Conservation (phyloP, 1,284 basidiomycete genomes). For the Pyrrhoderma noxium region DNA sequence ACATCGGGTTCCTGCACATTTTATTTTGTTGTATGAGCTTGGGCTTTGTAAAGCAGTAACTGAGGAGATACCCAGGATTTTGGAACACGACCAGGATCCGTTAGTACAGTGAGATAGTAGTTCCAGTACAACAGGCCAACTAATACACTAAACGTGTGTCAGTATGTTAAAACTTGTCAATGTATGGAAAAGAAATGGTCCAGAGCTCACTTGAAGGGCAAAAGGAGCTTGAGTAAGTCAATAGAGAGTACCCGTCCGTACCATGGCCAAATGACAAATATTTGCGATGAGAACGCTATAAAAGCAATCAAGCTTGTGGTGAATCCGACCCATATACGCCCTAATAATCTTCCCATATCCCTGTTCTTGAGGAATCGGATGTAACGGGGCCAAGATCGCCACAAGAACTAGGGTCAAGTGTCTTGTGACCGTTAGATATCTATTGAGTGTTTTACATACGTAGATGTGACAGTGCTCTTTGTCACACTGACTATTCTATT, state of each 20-base stretch:
- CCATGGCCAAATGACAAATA: conserved; percentile 91
- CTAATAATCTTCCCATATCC: conserved; percentile 44
- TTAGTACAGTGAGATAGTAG: conserved; percentile 74
- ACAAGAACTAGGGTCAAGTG: too few relatives aligned
- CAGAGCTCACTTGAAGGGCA: conserved; percentile 93
- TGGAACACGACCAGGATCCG: conserved; percentile 83
- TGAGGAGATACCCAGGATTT: conserved; percentile 59
- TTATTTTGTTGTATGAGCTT: conserved; percentile 7
- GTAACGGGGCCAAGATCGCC: too few relatives aligned
- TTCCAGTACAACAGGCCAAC: conserved; percentile 80
- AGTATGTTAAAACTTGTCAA: conserved; percentile 6
- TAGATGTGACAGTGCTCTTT: too few relatives aligned
- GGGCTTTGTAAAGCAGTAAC: conserved; percentile 1
- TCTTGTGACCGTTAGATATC: too few relatives aligned
- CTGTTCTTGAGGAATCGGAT: neutral
- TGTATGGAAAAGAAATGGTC: conserved; percentile 11
- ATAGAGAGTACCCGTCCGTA: conserved; percentile 67
- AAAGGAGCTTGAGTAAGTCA: conserved; percentile 64
- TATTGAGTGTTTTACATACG: too few relatives aligned
- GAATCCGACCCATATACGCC: conserved; percentile 57
- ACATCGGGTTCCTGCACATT: conserved; percentile 62
- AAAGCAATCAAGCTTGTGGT: conserved; percentile 79
- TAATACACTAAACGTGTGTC: conserved; percentile 47
- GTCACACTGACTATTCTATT: too few relatives aligned
- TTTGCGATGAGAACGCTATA: conserved; percentile 82